These are phyloP conservation scores for Colletotrichum abscissum DNA, from an alignment of 2,329 filamentous ascomycete species.

Conservation along the genomic window DNA sequence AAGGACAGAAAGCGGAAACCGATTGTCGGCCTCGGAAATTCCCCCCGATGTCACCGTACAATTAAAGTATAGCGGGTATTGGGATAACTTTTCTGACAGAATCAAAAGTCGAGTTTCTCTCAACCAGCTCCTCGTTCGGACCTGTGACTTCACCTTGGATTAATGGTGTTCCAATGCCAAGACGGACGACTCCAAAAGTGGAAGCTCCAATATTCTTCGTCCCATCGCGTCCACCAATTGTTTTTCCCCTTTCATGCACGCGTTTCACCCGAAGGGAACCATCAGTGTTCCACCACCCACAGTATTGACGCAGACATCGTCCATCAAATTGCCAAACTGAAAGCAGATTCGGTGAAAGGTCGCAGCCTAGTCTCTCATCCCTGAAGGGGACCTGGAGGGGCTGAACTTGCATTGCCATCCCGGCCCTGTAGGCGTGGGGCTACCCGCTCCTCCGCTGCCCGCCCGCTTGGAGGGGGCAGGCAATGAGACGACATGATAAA, in stretches of 20 bases:
- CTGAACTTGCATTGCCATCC: slow-evolving; percentile 17
- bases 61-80: background rate
- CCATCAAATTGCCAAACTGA: background rate
- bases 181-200: slow-evolving; percentile 22
- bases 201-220: slow-evolving; percentile 13
- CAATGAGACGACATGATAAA: slow-evolving; percentile 29
- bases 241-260: slow-evolving; percentile 11
- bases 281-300: background rate
- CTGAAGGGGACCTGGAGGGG: background rate
- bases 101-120: background rate
- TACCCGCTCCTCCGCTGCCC: background rate
- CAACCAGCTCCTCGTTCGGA: background rate
- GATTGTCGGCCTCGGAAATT: background rate
- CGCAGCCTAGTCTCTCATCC: slow-evolving; percentile 11
- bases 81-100: background rate
- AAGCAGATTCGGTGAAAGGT: slow-evolving; percentile 1
- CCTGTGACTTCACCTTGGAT: background rate
- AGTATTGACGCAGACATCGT: background rate
- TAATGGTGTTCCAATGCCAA: slow-evolving; percentile 22
- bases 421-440: slow-evolving; percentile 6
- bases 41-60: background rate
- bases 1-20: background rate
- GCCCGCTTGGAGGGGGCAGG: background rate
- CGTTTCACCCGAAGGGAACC: slow-evolving; percentile 19
- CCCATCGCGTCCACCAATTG: slow-evolving; percentile 15